A percentile compares a stretch with the other conserved stretches of the same genome.
These are phyloP conservation scores for Rubia peregrina DNA, from an alignment of 305 asterid genomes.

Conservation along the genomic window DNA sequence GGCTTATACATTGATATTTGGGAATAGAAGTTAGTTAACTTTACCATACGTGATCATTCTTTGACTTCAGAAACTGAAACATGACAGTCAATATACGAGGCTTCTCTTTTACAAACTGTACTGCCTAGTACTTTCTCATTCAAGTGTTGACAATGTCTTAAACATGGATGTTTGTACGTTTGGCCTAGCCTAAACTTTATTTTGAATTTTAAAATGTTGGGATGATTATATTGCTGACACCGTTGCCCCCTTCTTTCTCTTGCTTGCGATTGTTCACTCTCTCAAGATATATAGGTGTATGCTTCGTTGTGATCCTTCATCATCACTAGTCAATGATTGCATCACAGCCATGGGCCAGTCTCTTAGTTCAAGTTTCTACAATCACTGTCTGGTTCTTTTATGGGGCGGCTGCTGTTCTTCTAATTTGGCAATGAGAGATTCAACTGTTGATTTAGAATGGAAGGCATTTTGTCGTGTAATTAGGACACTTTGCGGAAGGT, in stretches of 20 bases:
- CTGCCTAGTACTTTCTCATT: neutral
- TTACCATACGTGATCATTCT: neutral
- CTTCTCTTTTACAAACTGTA: neutral
- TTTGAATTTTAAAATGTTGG: neutral
- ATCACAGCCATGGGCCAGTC: conserved; percentile 79
- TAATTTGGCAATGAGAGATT: conserved; percentile 41
- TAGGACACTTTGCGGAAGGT: conserved; percentile 37
- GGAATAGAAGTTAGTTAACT: neutral
- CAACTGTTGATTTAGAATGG: conserved; percentile 74
- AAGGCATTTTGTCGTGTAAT: conserved; percentile 58
- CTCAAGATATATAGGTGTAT: conserved; percentile 71
- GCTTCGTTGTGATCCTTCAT: conserved; percentile 69
- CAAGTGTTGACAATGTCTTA: neutral
- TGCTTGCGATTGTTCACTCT: conserved; percentile 8
- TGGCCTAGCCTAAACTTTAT: neutral
- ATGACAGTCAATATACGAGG: neutral
- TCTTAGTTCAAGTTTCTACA: conserved; percentile 50
- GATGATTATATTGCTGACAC: neutral
- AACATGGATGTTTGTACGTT: neutral
- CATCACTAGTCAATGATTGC: conserved; percentile 79
- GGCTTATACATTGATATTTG: neutral
- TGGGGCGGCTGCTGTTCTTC: conserved; percentile 61
- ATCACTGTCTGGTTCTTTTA: conserved; percentile 61
- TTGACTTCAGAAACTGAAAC: neutral
- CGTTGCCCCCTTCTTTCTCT: neutral